Evolutionary conservation across 129 eudicot species (phyloP).

Genomic region (Mikania micrantha): DNA sequence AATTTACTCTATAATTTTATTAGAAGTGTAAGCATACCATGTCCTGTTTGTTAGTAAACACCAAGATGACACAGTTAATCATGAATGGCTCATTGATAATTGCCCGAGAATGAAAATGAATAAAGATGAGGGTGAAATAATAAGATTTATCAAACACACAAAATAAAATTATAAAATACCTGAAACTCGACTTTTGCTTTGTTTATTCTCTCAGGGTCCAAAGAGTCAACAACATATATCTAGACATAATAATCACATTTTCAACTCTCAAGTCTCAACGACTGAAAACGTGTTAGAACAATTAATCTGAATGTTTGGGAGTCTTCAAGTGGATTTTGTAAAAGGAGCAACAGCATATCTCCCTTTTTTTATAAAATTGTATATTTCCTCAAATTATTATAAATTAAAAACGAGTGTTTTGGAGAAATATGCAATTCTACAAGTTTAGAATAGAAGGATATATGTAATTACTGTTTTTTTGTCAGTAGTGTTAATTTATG

Average conservation of each 20-base stretch:
- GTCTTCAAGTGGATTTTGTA: neutral
- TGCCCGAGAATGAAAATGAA: slow-evolving; percentile 42
- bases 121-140: slow-evolving; percentile 1
- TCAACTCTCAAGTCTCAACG: too few species aligned
- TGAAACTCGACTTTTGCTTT: slow-evolving; percentile 90
- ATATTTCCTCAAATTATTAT: too few species aligned
- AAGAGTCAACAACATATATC: slow-evolving; percentile 98
- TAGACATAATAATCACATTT: slow-evolving; percentile 29
- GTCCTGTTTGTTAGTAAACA: slow-evolving; percentile 96
- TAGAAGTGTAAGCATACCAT: slow-evolving; percentile 54
- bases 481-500: too few species aligned
- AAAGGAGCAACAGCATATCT: neutral
- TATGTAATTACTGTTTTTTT: too few species aligned
- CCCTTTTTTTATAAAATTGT: too few species aligned
- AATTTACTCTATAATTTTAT: neutral
- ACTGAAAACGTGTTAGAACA: neutral
- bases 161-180: slow-evolving; percentile 33
- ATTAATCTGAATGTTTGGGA: neutral
- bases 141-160: neutral
- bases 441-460: too few species aligned
- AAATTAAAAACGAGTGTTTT: too few species aligned
- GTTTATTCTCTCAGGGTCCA: slow-evolving; percentile 93
- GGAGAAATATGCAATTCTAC: too few species aligned
- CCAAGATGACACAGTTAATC: slow-evolving; percentile 92
- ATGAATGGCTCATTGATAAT: slow-evolving; percentile 93